Evolutionary conservation across 306 rosid species (phyloP).

Genomic region (Corylus avellana): DNA sequence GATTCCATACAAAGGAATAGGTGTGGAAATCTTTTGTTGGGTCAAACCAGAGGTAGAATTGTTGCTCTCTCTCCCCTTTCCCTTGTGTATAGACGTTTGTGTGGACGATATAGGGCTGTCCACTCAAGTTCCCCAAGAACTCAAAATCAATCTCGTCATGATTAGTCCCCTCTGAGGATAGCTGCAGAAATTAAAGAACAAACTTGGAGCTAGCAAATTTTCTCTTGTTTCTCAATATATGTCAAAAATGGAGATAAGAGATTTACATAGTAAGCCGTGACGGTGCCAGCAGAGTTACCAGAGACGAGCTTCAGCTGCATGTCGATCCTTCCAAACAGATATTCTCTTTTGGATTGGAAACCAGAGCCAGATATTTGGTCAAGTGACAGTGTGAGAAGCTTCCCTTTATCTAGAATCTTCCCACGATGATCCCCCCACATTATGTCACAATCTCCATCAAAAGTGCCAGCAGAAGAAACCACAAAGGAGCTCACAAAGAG

Average conservation of each 20-base stretch:
- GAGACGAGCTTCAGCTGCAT: conserved; percentile 42
- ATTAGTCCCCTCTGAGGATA: conserved; percentile 33
- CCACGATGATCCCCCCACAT: conserved; percentile 39
- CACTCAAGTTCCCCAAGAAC: conserved; percentile 39
- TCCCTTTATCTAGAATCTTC: conserved; percentile 26
- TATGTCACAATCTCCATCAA: conserved; percentile 21
- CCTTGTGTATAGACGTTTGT: conserved; percentile 40
- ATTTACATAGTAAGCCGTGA: conserved; percentile 36
- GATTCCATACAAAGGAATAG: conserved; percentile 34
- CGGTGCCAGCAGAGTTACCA: conserved; percentile 42
- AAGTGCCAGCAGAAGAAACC: conserved; percentile 19
- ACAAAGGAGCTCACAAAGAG: neutral
- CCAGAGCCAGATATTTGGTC: conserved; percentile 41
- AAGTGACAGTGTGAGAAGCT: conserved; percentile 33
- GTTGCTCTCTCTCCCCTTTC: conserved; percentile 37
- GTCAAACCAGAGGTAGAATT: conserved; percentile 43
- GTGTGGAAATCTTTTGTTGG: conserved; percentile 37
- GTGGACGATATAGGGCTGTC: conserved; percentile 37
- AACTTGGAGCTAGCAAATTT: neutral
- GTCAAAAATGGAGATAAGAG: neutral
- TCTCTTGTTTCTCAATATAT: neutral
- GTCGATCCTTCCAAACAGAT: conserved; percentile 36
- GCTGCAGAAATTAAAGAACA: conserved; percentile 7
- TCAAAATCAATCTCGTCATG: conserved; percentile 44
- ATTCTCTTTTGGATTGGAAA: conserved; percentile 33